Evolutionary conservation across 257 asterid genomes (phyloP).

Genomic region (Solanum sparsipilum): DNA sequence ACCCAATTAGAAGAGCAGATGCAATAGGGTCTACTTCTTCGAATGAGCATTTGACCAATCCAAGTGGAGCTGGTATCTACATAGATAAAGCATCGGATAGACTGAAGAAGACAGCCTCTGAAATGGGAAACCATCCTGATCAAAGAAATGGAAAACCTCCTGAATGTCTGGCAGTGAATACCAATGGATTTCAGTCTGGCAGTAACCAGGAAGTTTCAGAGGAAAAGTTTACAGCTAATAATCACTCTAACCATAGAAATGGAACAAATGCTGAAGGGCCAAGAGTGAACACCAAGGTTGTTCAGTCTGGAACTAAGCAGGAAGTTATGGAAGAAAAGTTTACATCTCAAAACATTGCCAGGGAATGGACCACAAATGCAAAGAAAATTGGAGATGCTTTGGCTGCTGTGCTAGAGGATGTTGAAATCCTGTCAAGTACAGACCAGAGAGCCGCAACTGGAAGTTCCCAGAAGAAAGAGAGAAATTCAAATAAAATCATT

Average conservation of each 20-base stretch:
- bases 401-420: constrained; percentile 23
- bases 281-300: constrained; percentile 2
- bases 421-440: constrained; percentile 12
- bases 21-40: constrained; percentile 6
- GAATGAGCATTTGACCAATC: constrained; percentile 15
- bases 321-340: constrained; percentile 19
- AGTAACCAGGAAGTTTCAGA: constrained; percentile 20
- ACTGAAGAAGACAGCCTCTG: constrained; percentile 16
- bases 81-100: constrained; percentile 11
- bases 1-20: constrained; percentile 2
- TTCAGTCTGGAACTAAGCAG: constrained; percentile 21
- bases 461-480: constrained; percentile 25
- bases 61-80: constrained; percentile 18
- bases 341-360: constrained; percentile 15
- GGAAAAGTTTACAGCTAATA: constrained; percentile 16
- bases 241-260: constrained; percentile 16
- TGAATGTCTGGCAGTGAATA: constrained; percentile 1
- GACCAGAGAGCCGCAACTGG: constrained; percentile 22
- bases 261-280: constrained; percentile 11
- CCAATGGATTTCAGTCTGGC: constrained; percentile 10
- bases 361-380: constrained; percentile 28
- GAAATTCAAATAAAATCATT: constrained; percentile 18
- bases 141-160: constrained; percentile 5
- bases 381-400: constrained; percentile 31
- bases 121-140: constrained; percentile 15